These are phyloP conservation scores for Solanum sparsipilum DNA, from an alignment of 257 asterid species.

Conservation along the genomic window DNA sequence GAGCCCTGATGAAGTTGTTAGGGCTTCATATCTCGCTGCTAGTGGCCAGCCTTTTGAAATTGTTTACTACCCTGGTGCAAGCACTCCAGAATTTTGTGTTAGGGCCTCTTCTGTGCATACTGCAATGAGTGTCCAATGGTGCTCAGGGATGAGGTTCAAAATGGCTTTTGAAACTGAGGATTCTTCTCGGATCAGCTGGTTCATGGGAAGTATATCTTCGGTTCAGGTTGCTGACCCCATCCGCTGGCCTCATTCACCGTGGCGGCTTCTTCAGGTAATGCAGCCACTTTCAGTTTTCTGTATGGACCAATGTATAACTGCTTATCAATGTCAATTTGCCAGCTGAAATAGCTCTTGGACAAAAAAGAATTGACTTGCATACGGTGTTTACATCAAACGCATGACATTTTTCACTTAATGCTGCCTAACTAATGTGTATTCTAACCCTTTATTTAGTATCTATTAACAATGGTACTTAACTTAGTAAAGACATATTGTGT, in stretches of 20 bases:
- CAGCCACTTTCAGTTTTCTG: background rate
- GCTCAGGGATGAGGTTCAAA: slow-evolving; percentile 13
- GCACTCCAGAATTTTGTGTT: slow-evolving; percentile 49
- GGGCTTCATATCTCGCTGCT: slow-evolving; percentile 39
- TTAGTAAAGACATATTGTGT: background rate
- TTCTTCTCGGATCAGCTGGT: slow-evolving; percentile 15
- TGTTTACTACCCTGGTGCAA: slow-evolving; percentile 45
- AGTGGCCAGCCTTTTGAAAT: slow-evolving; percentile 49
- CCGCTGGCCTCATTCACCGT: slow-evolving; percentile 17
- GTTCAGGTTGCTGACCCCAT: slow-evolving; percentile 14
- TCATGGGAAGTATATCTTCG: slow-evolving; percentile 11
- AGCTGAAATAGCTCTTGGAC: background rate
- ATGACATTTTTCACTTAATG: background rate
- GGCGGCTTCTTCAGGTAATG: slow-evolving; percentile 22
- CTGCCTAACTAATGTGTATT: background rate
- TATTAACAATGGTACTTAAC: background rate
- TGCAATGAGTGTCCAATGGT: slow-evolving; percentile 30
- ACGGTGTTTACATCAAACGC: background rate
- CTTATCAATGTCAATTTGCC: background rate
- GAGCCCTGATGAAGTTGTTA: slow-evolving; percentile 31
- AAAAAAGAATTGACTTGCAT: background rate
- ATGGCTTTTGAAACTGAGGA: slow-evolving; percentile 20
- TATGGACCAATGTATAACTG: background rate
- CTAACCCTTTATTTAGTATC: background rate
- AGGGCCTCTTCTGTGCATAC: slow-evolving; percentile 43